Percentiles rank a stretch among this genome's conserved stretches.
phyloP scores from a whole-genome alignment of 805 yeast genomes.

The Debaryomyces maramus region DNA sequence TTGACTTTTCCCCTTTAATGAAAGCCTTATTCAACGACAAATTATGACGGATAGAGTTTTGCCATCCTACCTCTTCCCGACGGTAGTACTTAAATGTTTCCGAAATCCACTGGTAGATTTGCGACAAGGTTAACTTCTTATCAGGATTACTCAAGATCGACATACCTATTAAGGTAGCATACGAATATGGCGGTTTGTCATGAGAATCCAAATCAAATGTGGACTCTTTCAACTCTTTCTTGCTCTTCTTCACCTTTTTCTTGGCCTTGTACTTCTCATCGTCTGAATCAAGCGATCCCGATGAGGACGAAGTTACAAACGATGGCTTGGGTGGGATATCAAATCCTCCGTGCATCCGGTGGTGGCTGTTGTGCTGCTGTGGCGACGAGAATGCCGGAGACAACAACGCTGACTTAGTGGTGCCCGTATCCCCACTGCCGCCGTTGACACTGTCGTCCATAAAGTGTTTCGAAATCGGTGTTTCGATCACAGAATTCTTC shows the following conservation, averaged over 20 bases:
- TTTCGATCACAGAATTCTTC: conserved; percentile 8
- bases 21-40: conserved; percentile 91
- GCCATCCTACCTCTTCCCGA: conserved; percentile 92
- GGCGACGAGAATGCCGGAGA: conserved; percentile 53
- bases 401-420: conserved; percentile 21
- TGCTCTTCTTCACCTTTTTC: conserved; percentile 29
- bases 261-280: conserved; percentile 35
- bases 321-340: conserved; percentile 14
- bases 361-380: conserved; percentile 22
- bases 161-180: conserved; percentile 91
- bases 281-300: conserved; percentile 14
- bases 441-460: conserved; percentile 5
- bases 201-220: conserved; percentile 51
- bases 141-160: conserved; percentile 80
- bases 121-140: conserved; percentile 46
- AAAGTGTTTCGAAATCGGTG: conserved; percentile 10
- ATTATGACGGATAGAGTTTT: conserved; percentile 93
- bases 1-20: conserved; percentile 84
- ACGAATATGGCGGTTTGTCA: conserved; percentile 88
- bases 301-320: conserved; percentile 9
- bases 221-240: conserved; percentile 30
- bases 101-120: conserved; percentile 90
- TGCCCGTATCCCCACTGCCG: conserved; percentile 6
- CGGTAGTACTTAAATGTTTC: conserved; percentile 81
- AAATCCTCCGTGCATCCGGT: not conserved